These are phyloP conservation scores for Amanita jacksonii DNA, from an alignment of 768 basidiomycete species.

Conservation along the genomic window DNA sequence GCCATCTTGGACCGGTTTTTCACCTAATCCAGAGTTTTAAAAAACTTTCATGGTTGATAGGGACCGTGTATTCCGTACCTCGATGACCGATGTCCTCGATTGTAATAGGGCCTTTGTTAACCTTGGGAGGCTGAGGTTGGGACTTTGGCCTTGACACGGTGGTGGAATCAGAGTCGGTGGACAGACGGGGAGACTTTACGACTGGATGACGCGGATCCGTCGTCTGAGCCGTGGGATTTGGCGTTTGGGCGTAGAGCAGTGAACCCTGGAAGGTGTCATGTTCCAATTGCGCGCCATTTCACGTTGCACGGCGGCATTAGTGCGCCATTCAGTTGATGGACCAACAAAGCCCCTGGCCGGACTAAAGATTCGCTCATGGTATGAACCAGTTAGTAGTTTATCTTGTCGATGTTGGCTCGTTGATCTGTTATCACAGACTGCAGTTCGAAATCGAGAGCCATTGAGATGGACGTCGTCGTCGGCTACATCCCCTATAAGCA, in stretches of 20 bases:
- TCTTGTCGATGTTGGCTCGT: too few relatives aligned
- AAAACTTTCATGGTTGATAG: too few relatives aligned
- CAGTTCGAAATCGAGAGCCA: not conserved
- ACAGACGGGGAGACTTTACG: constrained; percentile 62
- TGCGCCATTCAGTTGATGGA: not conserved
- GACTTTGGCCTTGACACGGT: constrained; percentile 49
- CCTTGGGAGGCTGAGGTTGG: constrained; percentile 8
- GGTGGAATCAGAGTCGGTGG: constrained; percentile 56
- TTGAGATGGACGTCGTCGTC: constrained; percentile 1
- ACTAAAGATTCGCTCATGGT: too few relatives aligned
- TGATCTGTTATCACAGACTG: too few relatives aligned
- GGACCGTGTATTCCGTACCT: constrained; percentile 19
- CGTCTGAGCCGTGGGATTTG: constrained; percentile 25
- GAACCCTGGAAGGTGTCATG: constrained; percentile 29
- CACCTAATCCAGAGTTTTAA: not conserved
- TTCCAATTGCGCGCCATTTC: not conserved
- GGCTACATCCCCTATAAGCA: not conserved
- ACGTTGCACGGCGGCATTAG: not conserved
- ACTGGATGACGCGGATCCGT: constrained; percentile 48
- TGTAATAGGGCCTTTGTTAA: constrained; percentile 32
- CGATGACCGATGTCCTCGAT: constrained; percentile 38
- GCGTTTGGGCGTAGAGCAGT: constrained; percentile 28
- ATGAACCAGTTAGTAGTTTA: too few relatives aligned
- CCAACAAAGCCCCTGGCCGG: too few relatives aligned
- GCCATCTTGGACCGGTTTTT: constrained; percentile 17